phyloP scores from a whole-genome alignment of 352 stramenopile genomes.

The Globisporangium iwayamae region DNA sequence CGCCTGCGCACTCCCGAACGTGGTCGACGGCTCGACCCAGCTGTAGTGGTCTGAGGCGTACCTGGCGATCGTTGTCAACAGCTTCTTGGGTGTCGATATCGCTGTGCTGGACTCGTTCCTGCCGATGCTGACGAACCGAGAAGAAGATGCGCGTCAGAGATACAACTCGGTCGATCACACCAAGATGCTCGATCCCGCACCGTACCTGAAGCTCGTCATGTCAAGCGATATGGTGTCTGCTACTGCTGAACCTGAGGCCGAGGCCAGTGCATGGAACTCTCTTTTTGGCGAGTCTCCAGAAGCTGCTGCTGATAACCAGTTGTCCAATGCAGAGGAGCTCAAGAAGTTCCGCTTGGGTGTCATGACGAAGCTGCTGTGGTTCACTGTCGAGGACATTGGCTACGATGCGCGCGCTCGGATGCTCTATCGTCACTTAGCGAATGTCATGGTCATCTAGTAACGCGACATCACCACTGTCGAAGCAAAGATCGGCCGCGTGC shows the following conservation, averaged over 20 bases:
- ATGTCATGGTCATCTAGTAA: conserved; percentile 55
- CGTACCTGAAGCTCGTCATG: conserved; percentile 60
- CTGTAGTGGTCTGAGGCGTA: conserved; percentile 63
- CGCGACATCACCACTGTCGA: conserved; percentile 57
- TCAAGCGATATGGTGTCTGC: conserved; percentile 17
- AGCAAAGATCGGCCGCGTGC: conserved; percentile 47
- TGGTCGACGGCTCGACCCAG: conserved; percentile 60
- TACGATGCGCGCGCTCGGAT: conserved; percentile 71
- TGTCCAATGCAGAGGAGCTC: background rate
- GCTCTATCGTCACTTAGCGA: conserved; percentile 40
- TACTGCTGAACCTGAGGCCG: background rate
- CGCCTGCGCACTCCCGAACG: conserved; percentile 56
- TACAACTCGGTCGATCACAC: background rate
- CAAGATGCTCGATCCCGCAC: conserved; percentile 44
- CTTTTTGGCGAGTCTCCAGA: conserved; percentile 2
- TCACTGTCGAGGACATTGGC: conserved; percentile 67
- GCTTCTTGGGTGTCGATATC: conserved; percentile 45
- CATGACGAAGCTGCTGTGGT: conserved; percentile 77
- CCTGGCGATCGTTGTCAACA: conserved; percentile 54
- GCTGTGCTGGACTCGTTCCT: conserved; percentile 56
- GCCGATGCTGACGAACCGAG: conserved; percentile 53
- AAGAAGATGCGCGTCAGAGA: conserved; percentile 15
- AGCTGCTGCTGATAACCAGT: conserved; percentile 9
- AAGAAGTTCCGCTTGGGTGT: conserved; percentile 50
- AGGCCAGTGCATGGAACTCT: background rate